These are phyloP conservation scores for Aureobasidium sp. DNA, from an alignment of 2,329 filamentous ascomycete species.

Conservation along the genomic window DNA sequence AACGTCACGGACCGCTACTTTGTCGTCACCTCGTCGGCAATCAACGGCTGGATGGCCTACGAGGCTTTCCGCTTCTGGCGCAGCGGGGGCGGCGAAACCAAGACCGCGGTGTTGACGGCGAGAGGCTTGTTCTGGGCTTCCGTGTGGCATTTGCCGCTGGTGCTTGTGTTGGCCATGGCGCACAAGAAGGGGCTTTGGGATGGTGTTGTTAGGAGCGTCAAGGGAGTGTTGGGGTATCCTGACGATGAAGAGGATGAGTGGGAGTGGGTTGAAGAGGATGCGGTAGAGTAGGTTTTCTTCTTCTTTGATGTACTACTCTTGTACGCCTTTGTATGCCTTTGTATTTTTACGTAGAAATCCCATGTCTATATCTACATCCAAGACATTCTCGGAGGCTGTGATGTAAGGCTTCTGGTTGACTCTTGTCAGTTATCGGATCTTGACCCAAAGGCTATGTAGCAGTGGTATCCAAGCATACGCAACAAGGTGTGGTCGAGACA, in stretches of 20 bases:
- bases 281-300: neutral
- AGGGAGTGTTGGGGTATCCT: conserved; percentile 42
- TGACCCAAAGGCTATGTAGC: no score
- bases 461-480: no score
- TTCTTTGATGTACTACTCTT: neutral
- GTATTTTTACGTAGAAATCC: neutral
- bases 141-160: conserved; percentile 86
- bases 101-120: conserved; percentile 43
- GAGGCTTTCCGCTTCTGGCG: conserved; percentile 78
- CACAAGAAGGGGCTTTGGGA: conserved; percentile 93
- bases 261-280: conserved; percentile 39
- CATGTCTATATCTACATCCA: no score
- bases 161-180: conserved; percentile 81
- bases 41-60: conserved; percentile 77
- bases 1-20: conserved; percentile 83
- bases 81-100: conserved; percentile 63
- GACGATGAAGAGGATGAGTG: conserved; percentile 45
- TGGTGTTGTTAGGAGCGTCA: conserved; percentile 63
- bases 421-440: no score
- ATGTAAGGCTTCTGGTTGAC: no score
- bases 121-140: conserved; percentile 91
- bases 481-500: neutral
- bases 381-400: no score
- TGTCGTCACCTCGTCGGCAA: conserved; percentile 65
- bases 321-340: neutral